These are phyloP conservation scores for Colletotrichum orchidophilum DNA, from an alignment of 2,329 filamentous ascomycete genomes.

Conservation along the genomic window DNA sequence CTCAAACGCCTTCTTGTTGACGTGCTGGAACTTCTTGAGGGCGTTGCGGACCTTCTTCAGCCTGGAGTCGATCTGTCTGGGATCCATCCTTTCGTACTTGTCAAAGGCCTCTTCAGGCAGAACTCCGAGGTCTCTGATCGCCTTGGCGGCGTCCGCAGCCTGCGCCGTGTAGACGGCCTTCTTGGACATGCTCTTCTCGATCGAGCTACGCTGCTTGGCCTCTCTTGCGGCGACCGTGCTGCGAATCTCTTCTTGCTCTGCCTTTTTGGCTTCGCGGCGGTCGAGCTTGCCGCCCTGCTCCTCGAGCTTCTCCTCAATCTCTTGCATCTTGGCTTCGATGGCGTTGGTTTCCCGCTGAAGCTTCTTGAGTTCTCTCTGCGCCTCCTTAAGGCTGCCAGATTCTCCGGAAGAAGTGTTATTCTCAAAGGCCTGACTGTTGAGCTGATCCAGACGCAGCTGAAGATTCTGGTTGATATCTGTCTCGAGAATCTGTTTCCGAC, in stretches of 20 bases:
- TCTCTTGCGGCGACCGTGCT: conserved; percentile 82
- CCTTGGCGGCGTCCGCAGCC: conserved; percentile 82
- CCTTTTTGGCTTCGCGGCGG: conserved; percentile 63
- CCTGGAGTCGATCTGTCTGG: conserved; percentile 72
- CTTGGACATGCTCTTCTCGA: conserved; percentile 92
- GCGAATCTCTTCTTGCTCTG: conserved; percentile 75
- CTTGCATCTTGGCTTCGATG: conserved; percentile 74
- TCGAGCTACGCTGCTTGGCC: conserved; percentile 84
- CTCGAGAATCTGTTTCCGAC: conserved; percentile 83
- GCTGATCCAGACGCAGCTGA: conserved; percentile 85
- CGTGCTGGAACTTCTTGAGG: conserved; percentile 95
- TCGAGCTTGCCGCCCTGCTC: conserved; percentile 59
- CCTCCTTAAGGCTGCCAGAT: conserved; percentile 77
- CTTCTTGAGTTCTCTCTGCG: conserved; percentile 83
- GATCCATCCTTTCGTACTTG: conserved; percentile 86
- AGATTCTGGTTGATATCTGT: conserved; percentile 90
- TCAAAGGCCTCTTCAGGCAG: conserved; percentile 93
- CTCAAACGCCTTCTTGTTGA: conserved; percentile 99
- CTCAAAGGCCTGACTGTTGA: conserved; percentile 81
- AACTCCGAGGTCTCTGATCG: conserved; percentile 92
- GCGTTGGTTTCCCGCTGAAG: conserved; percentile 73
- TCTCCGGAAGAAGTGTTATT: conserved; percentile 55
- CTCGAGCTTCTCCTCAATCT: conserved; percentile 79
- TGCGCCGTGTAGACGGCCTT: conserved; percentile 82
- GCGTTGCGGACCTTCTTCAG: conserved; percentile 92